Percentiles rank a stretch among this genome's conserved stretches.
phyloP scores from a whole-genome alignment of 2,329 filamentous ascomycete species.

The Talaromyces sp. region DNA sequence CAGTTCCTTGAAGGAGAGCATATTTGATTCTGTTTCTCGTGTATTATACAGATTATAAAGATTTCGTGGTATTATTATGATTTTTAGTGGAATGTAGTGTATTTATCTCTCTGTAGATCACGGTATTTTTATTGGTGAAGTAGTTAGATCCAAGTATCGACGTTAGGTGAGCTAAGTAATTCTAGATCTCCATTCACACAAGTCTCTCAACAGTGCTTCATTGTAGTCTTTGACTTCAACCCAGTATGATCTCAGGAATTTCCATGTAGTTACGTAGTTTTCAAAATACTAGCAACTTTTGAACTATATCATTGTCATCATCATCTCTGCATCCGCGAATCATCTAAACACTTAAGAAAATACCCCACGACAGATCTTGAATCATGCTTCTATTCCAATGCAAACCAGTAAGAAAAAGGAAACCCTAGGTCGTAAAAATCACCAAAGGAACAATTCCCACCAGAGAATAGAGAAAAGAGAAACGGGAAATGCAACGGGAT shows the following conservation, averaged over 20 bases:
- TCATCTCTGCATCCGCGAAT: slow-evolving; percentile 14
- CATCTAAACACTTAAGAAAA: slow-evolving; percentile 9
- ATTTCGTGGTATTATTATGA: neutral
- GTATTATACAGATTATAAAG: slow-evolving; percentile 4
- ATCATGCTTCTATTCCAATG: slow-evolving; percentile 13
- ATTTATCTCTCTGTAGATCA: neutral
- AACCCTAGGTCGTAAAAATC: neutral
- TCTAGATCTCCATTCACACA: no score
- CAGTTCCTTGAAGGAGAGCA: neutral
- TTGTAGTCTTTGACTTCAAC: no score
- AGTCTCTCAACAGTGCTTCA: no score
- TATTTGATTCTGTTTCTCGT: neutral
- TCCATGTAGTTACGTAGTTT: neutral
- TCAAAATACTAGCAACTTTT: slow-evolving; percentile 8
- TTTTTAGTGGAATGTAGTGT: neutral
- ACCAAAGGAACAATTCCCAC: neutral
- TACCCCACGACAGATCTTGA: neutral
- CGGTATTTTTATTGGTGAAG: no score
- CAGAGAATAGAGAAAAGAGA: neutral
- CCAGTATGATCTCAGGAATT: no score
- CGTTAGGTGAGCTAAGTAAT: no score
- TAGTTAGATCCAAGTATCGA: no score
- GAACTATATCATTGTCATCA: slow-evolving; percentile 18
- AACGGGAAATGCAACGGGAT: slow-evolving; percentile 8
- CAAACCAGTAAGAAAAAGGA: slow-evolving; percentile 1